phyloP scores from a whole-genome alignment of 139 green algal genomes.

The Pleodorina starrii region DNA sequence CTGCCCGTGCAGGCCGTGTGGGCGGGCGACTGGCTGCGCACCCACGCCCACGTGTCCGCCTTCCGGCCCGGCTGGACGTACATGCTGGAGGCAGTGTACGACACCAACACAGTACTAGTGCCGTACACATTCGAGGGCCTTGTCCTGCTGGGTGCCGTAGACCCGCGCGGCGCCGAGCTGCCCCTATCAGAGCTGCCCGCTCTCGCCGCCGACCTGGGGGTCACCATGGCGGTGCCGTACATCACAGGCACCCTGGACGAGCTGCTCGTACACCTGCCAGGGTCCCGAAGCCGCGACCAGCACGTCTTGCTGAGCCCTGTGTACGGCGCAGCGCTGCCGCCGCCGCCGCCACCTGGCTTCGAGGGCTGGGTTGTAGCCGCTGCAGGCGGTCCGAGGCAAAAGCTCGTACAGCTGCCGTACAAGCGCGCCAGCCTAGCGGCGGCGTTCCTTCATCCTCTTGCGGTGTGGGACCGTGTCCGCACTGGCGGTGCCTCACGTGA shows the following conservation, averaged over 20 bases:
- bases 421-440: not conserved
- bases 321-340: no score
- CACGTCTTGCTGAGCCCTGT: no score
- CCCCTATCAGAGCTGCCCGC: not conserved
- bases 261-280: constrained; percentile 3
- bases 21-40: constrained; percentile 24
- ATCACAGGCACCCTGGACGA: not conserved
- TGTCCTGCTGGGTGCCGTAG: constrained; percentile 47
- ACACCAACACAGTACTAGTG: constrained; percentile 34
- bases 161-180: constrained; percentile 35
- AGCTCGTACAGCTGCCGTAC: constrained; percentile 35
- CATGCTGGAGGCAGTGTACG: no score
- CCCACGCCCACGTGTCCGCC: not conserved
- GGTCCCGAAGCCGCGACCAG: not conserved
- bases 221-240: constrained; percentile 35
- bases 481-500: not conserved
- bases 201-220: constrained; percentile 32
- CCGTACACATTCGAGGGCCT: constrained; percentile 53
- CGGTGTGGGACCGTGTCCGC: constrained; percentile 48
- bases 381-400: not conserved
- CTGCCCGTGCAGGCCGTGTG: constrained; percentile 44
- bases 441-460: constrained; percentile 41
- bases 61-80: constrained; percentile 58
- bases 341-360: not conserved
- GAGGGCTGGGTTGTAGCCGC: constrained; percentile 49